Percentiles rank a stretch among this genome's conserved stretches.
Conservation (phyloP, 2,329 filamentous ascomycete species). For the Curvularia eragrostidis region DNA sequence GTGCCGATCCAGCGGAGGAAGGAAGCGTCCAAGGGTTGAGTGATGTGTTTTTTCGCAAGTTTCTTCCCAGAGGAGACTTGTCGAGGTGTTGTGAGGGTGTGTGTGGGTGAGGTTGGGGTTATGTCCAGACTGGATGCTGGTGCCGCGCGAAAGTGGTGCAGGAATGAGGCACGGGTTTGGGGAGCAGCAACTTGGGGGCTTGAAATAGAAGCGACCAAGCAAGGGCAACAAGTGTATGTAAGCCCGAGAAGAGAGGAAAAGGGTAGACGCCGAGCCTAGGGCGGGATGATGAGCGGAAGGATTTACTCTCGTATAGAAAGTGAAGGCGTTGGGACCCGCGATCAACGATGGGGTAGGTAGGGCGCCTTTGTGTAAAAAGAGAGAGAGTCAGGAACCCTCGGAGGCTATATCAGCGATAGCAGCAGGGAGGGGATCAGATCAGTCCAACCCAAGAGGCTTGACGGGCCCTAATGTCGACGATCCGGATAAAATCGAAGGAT, state of each 20-base stretch:
- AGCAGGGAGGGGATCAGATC: constrained; percentile 43
- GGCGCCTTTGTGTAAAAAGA: constrained; percentile 35
- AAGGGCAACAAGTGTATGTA: not conserved
- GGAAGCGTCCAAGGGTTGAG: constrained; percentile 17
- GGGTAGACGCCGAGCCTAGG: constrained; percentile 35
- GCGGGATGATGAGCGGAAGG: constrained; percentile 24
- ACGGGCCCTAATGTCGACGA: constrained; percentile 49
- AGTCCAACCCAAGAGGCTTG: constrained; percentile 49
- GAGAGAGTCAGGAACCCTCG: constrained; percentile 43
- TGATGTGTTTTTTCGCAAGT: constrained; percentile 33
- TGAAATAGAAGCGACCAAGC: not conserved
- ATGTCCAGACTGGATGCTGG: constrained; percentile 46
- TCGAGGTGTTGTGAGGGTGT: constrained; percentile 27
- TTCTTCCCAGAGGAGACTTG: constrained; percentile 34
- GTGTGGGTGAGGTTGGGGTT: constrained; percentile 41
- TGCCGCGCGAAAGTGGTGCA: constrained; percentile 36
- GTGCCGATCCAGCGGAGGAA: constrained; percentile 30
- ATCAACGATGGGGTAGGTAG: constrained; percentile 39
- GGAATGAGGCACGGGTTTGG: not conserved
- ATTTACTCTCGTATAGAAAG: constrained; percentile 30
- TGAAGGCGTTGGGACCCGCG: constrained; percentile 32
- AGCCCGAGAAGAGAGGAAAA: constrained; percentile 24
- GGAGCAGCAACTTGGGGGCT: not conserved
- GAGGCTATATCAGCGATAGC: constrained; percentile 49
- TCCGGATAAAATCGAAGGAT: constrained; percentile 52